phyloP scores from a whole-genome alignment of 179 eudicot genomes.

The Carnegiea gigantea region DNA sequence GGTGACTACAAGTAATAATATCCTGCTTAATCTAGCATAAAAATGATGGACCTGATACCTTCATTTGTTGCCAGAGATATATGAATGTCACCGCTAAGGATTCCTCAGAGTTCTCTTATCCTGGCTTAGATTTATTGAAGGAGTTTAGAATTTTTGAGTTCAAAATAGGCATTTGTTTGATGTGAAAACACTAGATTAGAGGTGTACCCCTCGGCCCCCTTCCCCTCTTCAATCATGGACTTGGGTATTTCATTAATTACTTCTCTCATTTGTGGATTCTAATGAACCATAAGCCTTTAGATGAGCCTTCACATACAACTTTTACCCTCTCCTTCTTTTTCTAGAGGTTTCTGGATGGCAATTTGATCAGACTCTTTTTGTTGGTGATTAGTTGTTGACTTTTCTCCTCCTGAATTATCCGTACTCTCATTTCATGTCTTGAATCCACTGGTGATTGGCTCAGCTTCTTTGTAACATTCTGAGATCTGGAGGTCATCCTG shows the following conservation, averaged over 20 bases:
- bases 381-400: background rate
- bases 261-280: background rate
- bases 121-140: background rate
- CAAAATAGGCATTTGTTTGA: background rate
- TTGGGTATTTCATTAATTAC: background rate
- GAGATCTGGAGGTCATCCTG: constrained; percentile 80
- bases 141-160: background rate
- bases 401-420: background rate
- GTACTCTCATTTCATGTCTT: constrained; percentile 6
- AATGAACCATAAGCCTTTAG: background rate
- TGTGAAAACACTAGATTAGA: background rate
- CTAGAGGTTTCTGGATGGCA: background rate
- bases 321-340: background rate
- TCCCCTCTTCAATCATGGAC: background rate
- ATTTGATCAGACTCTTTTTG: background rate
- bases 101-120: background rate
- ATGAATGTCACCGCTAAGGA: background rate
- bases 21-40: background rate
- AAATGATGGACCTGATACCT: background rate
- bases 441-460: constrained; percentile 10
- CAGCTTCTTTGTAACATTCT: constrained; percentile 85
- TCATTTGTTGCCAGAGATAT: background rate
- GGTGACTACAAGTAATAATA: background rate
- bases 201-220: background rate
- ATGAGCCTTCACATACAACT: background rate